Evolutionary conservation across 371 early-diverging fungal species (phyloP).

Genomic region (Mucor circinelloides): DNA sequence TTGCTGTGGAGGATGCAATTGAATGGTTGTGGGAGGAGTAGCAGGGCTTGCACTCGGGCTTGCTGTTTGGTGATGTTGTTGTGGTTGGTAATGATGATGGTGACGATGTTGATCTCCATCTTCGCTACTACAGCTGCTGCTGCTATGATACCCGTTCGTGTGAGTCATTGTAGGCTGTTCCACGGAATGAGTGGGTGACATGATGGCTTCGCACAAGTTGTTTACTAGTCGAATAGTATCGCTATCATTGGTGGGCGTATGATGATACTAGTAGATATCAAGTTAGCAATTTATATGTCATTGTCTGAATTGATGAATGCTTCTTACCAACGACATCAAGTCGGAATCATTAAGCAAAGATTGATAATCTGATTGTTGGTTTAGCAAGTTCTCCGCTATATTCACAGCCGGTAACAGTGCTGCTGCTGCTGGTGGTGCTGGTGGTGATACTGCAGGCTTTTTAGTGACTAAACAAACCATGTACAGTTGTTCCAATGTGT

Average conservation of each 20-base stretch:
- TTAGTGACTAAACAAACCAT: conserved; percentile 20
- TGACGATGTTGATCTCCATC: not conserved
- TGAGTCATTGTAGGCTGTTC: not conserved
- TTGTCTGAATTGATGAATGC: not conserved
- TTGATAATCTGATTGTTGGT: not conserved
- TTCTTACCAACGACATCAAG: conserved; percentile 9
- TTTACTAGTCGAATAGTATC: conserved; percentile 6
- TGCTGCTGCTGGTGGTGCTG: not conserved
- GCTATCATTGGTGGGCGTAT: not conserved
- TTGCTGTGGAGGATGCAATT: not conserved
- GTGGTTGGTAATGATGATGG: not conserved
- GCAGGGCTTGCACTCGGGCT: not conserved
- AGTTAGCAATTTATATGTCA: not conserved
- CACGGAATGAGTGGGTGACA: conserved; percentile 3
- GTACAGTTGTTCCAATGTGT: conserved; percentile 11
- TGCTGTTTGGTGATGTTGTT: not conserved
- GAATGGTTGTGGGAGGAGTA: not conserved
- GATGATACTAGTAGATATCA: not conserved
- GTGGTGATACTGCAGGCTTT: not conserved
- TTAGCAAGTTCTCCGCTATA: not conserved
- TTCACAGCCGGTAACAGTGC: not conserved
- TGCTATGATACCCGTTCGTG: not conserved
- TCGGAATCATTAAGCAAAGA: not conserved
- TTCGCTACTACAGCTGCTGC: not conserved
- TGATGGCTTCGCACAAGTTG: conserved; percentile 5